phyloP scores from a whole-genome alignment of 192 early-diverging fungal genomes.

The Entomortierella lignicola region DNA sequence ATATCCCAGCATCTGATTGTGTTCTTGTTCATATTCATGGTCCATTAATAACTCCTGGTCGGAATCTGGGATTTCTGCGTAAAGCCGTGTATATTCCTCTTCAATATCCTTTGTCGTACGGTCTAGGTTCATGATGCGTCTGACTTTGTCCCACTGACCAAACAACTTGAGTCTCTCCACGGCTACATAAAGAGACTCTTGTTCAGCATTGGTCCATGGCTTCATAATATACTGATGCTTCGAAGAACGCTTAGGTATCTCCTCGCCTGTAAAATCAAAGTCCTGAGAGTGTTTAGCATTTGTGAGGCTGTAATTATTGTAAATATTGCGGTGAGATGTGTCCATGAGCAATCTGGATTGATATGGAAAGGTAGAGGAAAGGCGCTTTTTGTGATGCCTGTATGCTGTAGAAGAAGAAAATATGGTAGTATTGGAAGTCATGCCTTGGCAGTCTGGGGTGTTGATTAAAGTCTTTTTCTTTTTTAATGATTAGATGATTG shows the following conservation, averaged over 20 bases:
- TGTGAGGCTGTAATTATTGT: background rate
- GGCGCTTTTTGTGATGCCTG: slow-evolving; percentile 28
- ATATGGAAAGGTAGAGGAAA: slow-evolving; percentile 13
- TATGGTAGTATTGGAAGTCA: background rate
- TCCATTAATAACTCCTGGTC: slow-evolving; percentile 22
- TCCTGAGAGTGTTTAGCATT: background rate
- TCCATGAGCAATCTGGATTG: slow-evolving; percentile 12
- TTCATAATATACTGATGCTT: slow-evolving; percentile 7
- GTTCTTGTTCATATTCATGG: background rate
- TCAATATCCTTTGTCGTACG: slow-evolving; percentile 28
- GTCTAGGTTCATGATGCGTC: slow-evolving; percentile 32
- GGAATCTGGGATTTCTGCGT: slow-evolving; percentile 37
- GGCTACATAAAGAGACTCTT: slow-evolving; percentile 44
- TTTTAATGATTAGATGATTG: background rate
- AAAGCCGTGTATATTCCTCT: slow-evolving; percentile 40
- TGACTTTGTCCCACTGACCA: slow-evolving; percentile 31
- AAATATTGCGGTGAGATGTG: background rate
- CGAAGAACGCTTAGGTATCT: background rate
- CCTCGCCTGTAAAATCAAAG: background rate
- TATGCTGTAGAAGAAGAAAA: slow-evolving; percentile 4
- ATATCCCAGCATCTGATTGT: no score
- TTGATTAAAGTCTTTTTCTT: background rate
- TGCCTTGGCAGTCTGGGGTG: background rate
- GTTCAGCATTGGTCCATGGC: slow-evolving; percentile 48
- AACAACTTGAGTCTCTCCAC: slow-evolving; percentile 31